Base-by-base conservation (phyloP, 2,329 filamentous ascomycete genomes). In the Trichoderma afroharzianum region DNA sequence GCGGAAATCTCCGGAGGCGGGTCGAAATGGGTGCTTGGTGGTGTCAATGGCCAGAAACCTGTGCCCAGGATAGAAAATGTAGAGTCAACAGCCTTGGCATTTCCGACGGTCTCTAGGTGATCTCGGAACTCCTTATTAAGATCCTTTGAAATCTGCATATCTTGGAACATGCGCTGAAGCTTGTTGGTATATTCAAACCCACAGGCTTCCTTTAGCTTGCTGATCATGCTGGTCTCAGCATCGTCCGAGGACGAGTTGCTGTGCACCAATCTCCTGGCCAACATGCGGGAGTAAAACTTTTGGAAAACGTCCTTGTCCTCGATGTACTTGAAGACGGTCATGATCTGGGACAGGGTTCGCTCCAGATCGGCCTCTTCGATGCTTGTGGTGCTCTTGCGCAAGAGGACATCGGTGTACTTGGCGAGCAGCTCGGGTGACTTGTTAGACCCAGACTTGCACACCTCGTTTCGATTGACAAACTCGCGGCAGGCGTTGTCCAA, bases 291-390 rank as follows among this genome's bases (percentile, higher is more conserved):
- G 83, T 99, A 99, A 83, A 98, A 99, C 82, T 98, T 99, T 82
- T 98, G 96, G 88, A 99, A 99, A 6, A 99, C 97, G 79, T 99
- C 96, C 86, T 99, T 99, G 83, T 99, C 97, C 80, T 99, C 96
- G 74, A 99, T 98, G 82, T 99, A 99, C 85, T 98, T 98, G 89
- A 99, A 99, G 70, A 99, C 94, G 1, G 95, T 98, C 96, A 99
- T 99, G 77, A 99, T 96, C 81, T 98, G 93, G 24, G 90, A 90
- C 33, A 98, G 85, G 36, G 94, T 92, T 75, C 92, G 91, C 83
- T 99, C 96, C 77, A 98, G 88, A 78, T 99, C 95, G 36, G 93
- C 92, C 79, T 99, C 96, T 79, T 98, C 96, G 15, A 94, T 93
- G 76, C 94, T 94, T 76, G 95, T 97, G 33, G 92, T 93, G 75